These are phyloP conservation scores for Neurospora sp. DNA, from an alignment of 495 filamentous ascomycete species.

Conservation along the genomic window DNA sequence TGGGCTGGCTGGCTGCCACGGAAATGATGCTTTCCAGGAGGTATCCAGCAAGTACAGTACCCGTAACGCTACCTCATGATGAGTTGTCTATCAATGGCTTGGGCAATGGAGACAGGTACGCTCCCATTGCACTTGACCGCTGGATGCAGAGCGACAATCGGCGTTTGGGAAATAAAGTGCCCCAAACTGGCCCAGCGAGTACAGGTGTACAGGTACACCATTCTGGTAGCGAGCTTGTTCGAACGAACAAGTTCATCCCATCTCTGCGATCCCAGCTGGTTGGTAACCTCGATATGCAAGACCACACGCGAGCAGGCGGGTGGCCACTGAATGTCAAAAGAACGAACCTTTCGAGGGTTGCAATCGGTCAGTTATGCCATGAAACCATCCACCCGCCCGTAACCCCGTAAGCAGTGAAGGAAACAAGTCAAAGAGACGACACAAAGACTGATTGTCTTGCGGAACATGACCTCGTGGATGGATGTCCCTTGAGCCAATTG, in stretches of 20 bases:
- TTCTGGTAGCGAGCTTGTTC: not conserved
- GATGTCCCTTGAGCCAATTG: not conserved
- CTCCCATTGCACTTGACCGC: not conserved
- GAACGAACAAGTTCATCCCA: not conserved
- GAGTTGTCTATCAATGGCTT: not conserved
- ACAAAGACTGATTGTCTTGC: not conserved
- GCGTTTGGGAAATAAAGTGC: not conserved
- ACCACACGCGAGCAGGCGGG: not conserved
- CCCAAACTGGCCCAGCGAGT: not conserved
- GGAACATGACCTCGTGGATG: not conserved
- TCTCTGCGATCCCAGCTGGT: not conserved
- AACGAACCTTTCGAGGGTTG: not conserved
- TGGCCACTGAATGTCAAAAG: not conserved
- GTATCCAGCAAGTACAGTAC: not conserved
- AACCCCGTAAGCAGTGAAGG: not conserved
- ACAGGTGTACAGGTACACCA: not conserved
- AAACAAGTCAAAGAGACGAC: not conserved
- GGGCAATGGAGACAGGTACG: not conserved
- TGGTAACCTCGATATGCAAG: not conserved
- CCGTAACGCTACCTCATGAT: not conserved
- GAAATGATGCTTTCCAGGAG: not conserved
- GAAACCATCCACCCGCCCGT: not conserved
- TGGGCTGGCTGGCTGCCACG: not conserved
- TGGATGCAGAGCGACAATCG: not conserved
- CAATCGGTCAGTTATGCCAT: constrained; percentile 9